These are phyloP conservation scores for Torulaspora globosa DNA, from an alignment of 1,139 yeast species.

Conservation along the genomic window DNA sequence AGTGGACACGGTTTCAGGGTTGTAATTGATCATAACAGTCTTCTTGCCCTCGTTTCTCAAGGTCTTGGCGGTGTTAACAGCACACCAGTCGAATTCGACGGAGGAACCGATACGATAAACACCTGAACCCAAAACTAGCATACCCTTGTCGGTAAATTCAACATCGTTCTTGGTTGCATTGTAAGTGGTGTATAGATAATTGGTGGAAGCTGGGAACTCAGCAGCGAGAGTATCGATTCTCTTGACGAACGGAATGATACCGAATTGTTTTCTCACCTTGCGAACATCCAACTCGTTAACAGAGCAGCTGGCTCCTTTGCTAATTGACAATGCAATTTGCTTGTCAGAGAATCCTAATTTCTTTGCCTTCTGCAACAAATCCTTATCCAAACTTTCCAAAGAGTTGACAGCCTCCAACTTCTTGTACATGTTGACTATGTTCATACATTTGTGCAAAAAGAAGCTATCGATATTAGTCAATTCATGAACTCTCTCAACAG, in stretches of 20 bases:
- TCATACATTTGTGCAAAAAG: constrained; percentile 89
- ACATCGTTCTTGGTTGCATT: constrained; percentile 87
- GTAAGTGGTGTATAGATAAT: constrained; percentile 92
- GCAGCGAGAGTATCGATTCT: constrained; percentile 97
- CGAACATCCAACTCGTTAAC: constrained; percentile 71
- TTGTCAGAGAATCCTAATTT: constrained; percentile 92
- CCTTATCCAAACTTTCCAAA: constrained; percentile 57
- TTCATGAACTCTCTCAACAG: constrained; percentile 89
- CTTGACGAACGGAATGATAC: constrained; percentile 89
- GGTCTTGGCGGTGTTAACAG: constrained; percentile 93
- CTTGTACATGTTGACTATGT: constrained; percentile 83
- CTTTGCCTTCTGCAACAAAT: constrained; percentile 74
- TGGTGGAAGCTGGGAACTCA: constrained; percentile 96
- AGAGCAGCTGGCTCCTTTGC: constrained; percentile 37
- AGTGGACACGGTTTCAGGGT: constrained; percentile 97
- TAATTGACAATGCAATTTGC: constrained; percentile 78
- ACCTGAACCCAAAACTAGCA: constrained; percentile 95
- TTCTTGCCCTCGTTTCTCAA: constrained; percentile 81
- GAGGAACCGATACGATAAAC: constrained; percentile 98
- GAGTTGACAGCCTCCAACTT: constrained; percentile 64
- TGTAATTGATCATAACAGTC: constrained; percentile 94
- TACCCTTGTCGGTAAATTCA: constrained; percentile 81
- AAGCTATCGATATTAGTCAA: constrained; percentile 90
- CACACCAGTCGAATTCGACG: constrained; percentile 99
- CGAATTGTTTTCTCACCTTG: constrained; percentile 67